Conservation (phyloP, 2,329 filamentous ascomycete genomes). For the Alternaria metachromatica region DNA sequence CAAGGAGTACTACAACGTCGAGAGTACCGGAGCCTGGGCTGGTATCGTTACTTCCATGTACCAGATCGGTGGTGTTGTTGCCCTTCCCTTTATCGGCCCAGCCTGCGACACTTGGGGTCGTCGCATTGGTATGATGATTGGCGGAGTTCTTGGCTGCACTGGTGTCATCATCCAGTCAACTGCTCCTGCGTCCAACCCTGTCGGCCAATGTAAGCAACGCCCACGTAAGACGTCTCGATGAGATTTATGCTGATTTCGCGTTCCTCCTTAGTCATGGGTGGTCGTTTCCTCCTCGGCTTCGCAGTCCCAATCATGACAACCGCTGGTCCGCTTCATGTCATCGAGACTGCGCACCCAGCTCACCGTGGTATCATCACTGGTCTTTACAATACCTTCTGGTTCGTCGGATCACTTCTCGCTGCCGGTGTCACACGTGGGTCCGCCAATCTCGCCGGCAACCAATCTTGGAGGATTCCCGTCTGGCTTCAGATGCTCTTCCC, state of each 20-base stretch:
- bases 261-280: constrained; percentile 55
- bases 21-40: constrained; percentile 52
- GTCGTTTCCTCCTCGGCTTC: constrained; percentile 66
- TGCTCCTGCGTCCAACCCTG: constrained; percentile 48
- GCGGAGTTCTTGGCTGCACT: constrained; percentile 56
- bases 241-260: background rate
- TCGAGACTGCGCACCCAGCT: constrained; percentile 66
- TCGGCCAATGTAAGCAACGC: constrained; percentile 46
- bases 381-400: constrained; percentile 55
- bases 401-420: constrained; percentile 47
- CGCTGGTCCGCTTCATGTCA: constrained; percentile 65
- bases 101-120: constrained; percentile 53
- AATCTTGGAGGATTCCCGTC: constrained; percentile 31
- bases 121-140: constrained; percentile 59
- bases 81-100: constrained; percentile 57
- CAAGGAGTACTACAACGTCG: constrained; percentile 52
- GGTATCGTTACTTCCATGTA: constrained; percentile 57
- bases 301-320: constrained; percentile 63
- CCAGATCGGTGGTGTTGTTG: constrained; percentile 55
- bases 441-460: constrained; percentile 22
- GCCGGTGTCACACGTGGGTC: constrained; percentile 34
- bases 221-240: background rate
- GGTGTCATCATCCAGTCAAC: constrained; percentile 58
- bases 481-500: constrained; percentile 39
- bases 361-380: constrained; percentile 59